Base-by-base conservation (phyloP, 129 eudicot species). In the Apium graveolens region DNA sequence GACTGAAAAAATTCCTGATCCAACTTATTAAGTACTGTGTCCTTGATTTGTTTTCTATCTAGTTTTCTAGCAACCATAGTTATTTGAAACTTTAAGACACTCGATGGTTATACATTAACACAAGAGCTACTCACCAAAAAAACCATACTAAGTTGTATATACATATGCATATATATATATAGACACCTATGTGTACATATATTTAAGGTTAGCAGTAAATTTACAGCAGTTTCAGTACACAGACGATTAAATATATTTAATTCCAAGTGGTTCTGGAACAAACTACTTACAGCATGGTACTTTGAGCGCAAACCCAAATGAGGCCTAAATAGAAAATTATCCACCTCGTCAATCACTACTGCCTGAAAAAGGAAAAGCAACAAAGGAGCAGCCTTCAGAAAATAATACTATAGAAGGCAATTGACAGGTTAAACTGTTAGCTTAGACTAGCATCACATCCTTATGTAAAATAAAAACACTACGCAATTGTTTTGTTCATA, bases 331-430 rank as follows among this genome's bases (percentile, higher is more conserved):
- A 96, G 88, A 79, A 96, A 96, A 82, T 87, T 87, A 84, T 96
- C 97, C 82, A 96, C 99, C 83, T 96, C 99, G 17, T 92, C 95
- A 62, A 96, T 91, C 85, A 96, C 97, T 83, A 92, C 99, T 44
- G 86, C 91, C 99, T 96, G 91, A 46, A 76, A 84, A 85, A 24
- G 45, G 11, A 63, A 66, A 55, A 78, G 57, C 11, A 5, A 7
- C 29, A 21, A 37, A 46, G 9, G 44, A 7, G 32, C 5, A 60
- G 17, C 68, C 68, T 60, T 60, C 34, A 60, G 70, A 7, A 51
- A 68, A 77, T 7, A 11, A 16, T 24, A 20, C 8, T 31, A 68
- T 37, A 26, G 39, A 26, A 39, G 29, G 42, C 3, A 18, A 21
- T 39, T 32, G 29, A 31, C 31, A 17, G 39, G 17, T 38, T 31